These are phyloP conservation scores for Mycosphaerella sp. DNA, from an alignment of 2,329 filamentous ascomycete species.

Conservation along the genomic window DNA sequence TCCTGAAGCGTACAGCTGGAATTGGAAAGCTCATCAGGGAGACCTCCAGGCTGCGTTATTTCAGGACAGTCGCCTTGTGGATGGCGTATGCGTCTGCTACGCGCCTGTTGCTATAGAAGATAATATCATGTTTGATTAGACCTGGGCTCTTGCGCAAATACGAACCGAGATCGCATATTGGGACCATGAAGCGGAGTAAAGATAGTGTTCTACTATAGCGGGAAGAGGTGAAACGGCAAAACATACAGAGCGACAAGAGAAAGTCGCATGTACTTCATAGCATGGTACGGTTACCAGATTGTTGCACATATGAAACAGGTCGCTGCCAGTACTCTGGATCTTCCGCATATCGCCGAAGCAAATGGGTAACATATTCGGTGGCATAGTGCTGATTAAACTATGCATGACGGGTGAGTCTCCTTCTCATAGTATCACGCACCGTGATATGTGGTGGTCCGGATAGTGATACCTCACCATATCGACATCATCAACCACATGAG, in stretches of 20 bases:
- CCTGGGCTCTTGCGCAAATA: background rate
- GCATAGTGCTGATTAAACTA: background rate
- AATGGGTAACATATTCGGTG: conserved; percentile 11
- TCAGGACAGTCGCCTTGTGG: too few species aligned
- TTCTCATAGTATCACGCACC: conserved; percentile 29
- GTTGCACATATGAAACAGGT: background rate
- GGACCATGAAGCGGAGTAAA: background rate
- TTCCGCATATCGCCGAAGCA: background rate
- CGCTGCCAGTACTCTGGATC: background rate
- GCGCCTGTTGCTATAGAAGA: too few species aligned
- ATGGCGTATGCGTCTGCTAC: too few species aligned
- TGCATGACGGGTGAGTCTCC: background rate
- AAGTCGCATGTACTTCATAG: background rate
- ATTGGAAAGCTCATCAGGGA: too few species aligned
- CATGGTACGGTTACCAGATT: background rate
- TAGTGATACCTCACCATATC: conserved; percentile 9
- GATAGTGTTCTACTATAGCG: background rate
- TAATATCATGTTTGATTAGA: background rate
- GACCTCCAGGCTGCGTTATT: too few species aligned
- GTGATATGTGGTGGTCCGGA: conserved; percentile 16
- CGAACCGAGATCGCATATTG: background rate
- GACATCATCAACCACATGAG: background rate
- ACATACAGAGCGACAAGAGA: background rate
- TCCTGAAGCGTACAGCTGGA: too few species aligned
- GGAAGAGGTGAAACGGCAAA: background rate